Evolutionary conservation across 768 basidiomycete species (phyloP).

Genomic region (Pholiota molesta): DNA sequence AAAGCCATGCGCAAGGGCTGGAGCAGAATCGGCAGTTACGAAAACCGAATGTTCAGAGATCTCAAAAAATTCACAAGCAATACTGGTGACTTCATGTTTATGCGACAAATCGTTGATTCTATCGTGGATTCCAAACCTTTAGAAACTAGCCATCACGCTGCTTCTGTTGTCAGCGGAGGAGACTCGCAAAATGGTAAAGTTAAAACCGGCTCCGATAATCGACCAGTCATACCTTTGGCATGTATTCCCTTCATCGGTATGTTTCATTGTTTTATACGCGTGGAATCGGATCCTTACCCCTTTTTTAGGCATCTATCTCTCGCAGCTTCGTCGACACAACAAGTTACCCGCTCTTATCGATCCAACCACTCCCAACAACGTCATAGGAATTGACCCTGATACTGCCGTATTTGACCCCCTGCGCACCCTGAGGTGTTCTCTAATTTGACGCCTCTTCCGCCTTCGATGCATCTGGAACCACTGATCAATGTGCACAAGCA

Average conservation of each 20-base stretch:
- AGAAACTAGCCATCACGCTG: conserved; percentile 53
- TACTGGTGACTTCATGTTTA: conserved; percentile 72
- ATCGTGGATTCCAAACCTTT: conserved; percentile 70
- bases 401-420: conserved; percentile 69
- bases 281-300: conserved; percentile 8
- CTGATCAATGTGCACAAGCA: conserved; percentile 91
- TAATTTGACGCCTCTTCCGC: conserved; percentile 68
- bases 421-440: conserved; percentile 82
- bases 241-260: conserved; percentile 87
- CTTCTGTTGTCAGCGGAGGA: conserved; percentile 52
- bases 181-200: conserved; percentile 41
- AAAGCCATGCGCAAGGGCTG: conserved; percentile 68
- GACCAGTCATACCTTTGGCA: conserved; percentile 44
- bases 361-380: conserved; percentile 75
- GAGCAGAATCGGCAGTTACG: conserved; percentile 68
- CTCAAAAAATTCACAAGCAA: conserved; percentile 67
- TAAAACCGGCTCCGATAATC: conserved; percentile 42
- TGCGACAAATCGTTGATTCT: conserved; percentile 64
- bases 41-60: conserved; percentile 73
- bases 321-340: conserved; percentile 66
- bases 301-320: conserved; percentile 69
- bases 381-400: conserved; percentile 63
- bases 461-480: conserved; percentile 81
- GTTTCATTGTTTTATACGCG: not conserved
- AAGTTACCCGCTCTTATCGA: conserved; percentile 81